Evolutionary conservation across 2,329 filamentous ascomycete species (phyloP), one percentile per base, ranked within the genome.

Genomic region (Neobulgaria alba): DNA sequence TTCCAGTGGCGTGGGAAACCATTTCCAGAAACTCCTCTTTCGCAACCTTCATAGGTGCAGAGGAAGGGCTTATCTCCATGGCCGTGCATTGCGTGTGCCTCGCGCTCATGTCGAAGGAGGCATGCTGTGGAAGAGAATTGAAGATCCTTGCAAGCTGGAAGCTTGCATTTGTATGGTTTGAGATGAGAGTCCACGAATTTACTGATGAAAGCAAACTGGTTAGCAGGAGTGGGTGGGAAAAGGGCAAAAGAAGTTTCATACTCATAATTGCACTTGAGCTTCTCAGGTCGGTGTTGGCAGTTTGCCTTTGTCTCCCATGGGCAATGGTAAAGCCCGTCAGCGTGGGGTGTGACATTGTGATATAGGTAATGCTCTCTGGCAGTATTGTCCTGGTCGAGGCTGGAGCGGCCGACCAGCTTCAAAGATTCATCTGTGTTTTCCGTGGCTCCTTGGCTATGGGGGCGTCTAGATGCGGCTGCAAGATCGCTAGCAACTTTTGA

Each of bases 181-280:
- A 95, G 66, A 67, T 96, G 90, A 19, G 90, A 95, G 66, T 96
- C 90, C 53, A 96, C 80, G 57, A 92, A 95, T 74, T 96, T 96
- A 75, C 89, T 95, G 61, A 36, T 15, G 35, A 38, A 30, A 31
- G 20, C 34, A 36, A 45, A 35, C 29, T 47, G 33, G 42, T 59
- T 54, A 59, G 56, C 49, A 42, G 46, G 47, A 29, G 17, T 17
- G 39, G 15, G 26, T 20, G 41, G 15, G 29, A 29, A 39, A 32
- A 15, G 17, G 10, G 10, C 5, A 29, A 23, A 14, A n/a, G 17
- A 29, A 40, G 10, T 4, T 4, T 33, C 86, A 76, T 82, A 94
- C 89, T 95, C 89, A 61, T 95, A 96, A 67, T 95, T 94, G 79
- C 90, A 95, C 77, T 95, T 95, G 55, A 96, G 84, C 69, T 93